Base-by-base conservation (phyloP, 805 yeast species). In the Isabelozyma pseudorhagii region DNA sequence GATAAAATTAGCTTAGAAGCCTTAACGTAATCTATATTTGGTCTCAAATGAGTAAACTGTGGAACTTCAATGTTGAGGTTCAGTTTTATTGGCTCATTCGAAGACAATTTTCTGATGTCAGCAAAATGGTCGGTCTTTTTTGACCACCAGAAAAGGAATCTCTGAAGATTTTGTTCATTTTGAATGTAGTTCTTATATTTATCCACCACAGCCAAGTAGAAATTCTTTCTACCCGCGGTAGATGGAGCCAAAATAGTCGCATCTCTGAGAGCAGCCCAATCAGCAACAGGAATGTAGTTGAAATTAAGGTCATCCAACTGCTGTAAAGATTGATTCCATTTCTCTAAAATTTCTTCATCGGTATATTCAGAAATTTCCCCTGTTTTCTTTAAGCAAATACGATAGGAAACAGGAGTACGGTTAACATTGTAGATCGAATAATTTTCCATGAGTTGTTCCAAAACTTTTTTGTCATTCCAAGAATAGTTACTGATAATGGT, bases 221-320 rank as follows among this genome's bases (percentile, higher is more conserved):
- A 66, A 38, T 74, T 70, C 52, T 76, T 74, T 65, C 89, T 75
- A 39, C 74, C 77, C 15, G 72, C 65, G 38, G 61, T 54, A 44
- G 64, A 69, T 21, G 62, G 63, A 4, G 84, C 75, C 50, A 71
- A 69, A 41, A 82, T 72, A 5, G 94, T 87, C 17, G 93, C 89
- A 64, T 85, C 91, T 70, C 92, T 81, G 50, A 88, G 66, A 2
- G 93, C 87, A 39, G 89, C 85, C 93, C 93, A 87, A 68, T 87
- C 93, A 9, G 94, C 93, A 63, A 82, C 83, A 6, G 93, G 91
- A 56, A 87, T 83, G 61, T 83, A 85, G 39, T 66, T 69, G 67
- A 79, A 81, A 9, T 83, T 82, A 46, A 74, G 76, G 34, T 77
- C 79, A 51, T 84, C 83, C 54, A 81, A 77, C 39, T 57, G 54